Evolutionary conservation across 129 eudicot species (phyloP), one percentile per base, ranked within the genome.

Genomic region (Centrapalus pauciflorus): DNA sequence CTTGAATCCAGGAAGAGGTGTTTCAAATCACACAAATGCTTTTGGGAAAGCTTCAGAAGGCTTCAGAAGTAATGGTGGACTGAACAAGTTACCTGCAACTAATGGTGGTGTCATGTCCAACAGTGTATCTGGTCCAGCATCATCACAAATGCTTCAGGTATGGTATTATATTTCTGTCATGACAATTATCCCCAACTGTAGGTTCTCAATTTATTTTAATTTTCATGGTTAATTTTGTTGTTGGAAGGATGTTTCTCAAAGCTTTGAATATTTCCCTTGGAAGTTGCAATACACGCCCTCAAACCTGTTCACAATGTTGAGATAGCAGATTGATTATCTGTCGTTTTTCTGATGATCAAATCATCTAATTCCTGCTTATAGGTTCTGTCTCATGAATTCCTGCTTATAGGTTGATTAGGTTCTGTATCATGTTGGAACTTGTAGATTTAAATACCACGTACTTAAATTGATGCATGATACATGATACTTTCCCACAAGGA

Each of bases 71-170:
- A 88, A 72, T 38, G 72, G 64, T 41, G 91, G 77, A 29, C 26
- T 78, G 4, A 77, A 78, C 71, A 85, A 88, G 72, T 86, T 77
- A 64, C 67, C 81, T 34, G 57, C 51, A 9, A 33, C 65, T 9
- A 66, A 68, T 67, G 81, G 70, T 4, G 74, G 62, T 70, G 48
- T 73, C 35, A 65, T 69, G 41, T 61, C 90, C 3, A 73, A 71
- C 71, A 70, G 76, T 32, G 81, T 74, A 23, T 49, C 84, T 10
- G 72, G 70, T 55, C 67, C 84, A 24, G 73, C 87, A 14, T 49
- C 86, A 43, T 29, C 78, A 54, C 85, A 75, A 56, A 50, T 74
- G 14, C 59, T 64, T 29, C 95, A 80, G 89, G 97, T 84, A 63
- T 60, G 75, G 9, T 62, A 4, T 4, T 63, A 8, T 0, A 0